These are phyloP conservation scores for Eruca vesicaria DNA, from an alignment of 441 rosid species.

Conservation along the genomic window DNA sequence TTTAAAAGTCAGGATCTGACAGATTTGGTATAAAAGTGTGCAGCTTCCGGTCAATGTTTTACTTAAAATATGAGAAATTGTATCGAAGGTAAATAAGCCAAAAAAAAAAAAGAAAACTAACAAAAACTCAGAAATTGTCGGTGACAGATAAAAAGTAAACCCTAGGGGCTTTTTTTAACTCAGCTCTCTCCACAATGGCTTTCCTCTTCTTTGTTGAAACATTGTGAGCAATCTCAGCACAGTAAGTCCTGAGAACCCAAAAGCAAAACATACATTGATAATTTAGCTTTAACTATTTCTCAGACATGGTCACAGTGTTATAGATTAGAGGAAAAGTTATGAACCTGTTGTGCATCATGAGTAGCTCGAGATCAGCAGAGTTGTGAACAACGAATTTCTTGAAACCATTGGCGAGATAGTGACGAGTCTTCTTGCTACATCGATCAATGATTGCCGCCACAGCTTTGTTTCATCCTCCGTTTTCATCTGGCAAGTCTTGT, in stretches of 20 bases:
- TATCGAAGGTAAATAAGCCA: no score
- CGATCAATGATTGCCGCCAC: no score
- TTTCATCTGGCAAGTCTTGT: no score
- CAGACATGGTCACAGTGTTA: background rate
- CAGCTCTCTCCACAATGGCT: slow-evolving; percentile 84
- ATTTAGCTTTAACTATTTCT: background rate
- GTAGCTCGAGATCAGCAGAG: slow-evolving; percentile 59
- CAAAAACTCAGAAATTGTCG: background rate
- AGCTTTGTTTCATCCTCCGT: no score
- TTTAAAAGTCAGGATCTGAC: no score
- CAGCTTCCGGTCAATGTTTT: no score
- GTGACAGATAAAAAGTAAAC: background rate
- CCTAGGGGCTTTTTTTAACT: slow-evolving; percentile 35
- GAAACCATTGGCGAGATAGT: slow-evolving; percentile 82
- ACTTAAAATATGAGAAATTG: no score
- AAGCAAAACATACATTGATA: background rate
- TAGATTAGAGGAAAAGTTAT: background rate
- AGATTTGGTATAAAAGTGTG: no score
- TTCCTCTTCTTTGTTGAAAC: slow-evolving; percentile 82
- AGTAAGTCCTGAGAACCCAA: slow-evolving; percentile 59
- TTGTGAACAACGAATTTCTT: slow-evolving; percentile 87
- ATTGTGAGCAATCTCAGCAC: slow-evolving; percentile 87
- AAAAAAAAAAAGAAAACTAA: background rate
- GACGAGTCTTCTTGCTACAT: slow-evolving; percentile 63
- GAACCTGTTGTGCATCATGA: slow-evolving; percentile 94